phyloP scores from a whole-genome alignment of 768 basidiomycete species.

The Tulasnella sp. region DNA sequence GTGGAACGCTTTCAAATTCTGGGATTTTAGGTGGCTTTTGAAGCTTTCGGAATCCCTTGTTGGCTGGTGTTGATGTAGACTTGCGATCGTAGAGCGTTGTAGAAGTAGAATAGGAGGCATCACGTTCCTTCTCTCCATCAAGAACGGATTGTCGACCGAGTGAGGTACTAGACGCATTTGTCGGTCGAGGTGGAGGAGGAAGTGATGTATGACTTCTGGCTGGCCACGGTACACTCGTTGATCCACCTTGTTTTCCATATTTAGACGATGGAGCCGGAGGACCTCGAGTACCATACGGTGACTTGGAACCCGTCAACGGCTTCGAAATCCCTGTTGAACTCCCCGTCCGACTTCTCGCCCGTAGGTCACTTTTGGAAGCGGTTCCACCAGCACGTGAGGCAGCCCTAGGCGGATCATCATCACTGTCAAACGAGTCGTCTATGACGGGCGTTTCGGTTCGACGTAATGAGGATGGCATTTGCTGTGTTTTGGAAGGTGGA shows the following conservation, averaged over 20 bases:
- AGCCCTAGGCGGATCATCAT: no score
- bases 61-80: no score
- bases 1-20: constrained; percentile 33
- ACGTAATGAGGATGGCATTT: background rate
- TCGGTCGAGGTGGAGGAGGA: constrained; percentile 21
- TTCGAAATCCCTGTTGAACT: no score
- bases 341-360: no score
- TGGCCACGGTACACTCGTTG: background rate
- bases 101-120: no score
- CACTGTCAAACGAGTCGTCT: background rate
- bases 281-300: no score
- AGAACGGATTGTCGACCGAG: constrained; percentile 55
- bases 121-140: constrained; percentile 27
- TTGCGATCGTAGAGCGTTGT: no score
- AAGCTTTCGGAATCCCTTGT: constrained; percentile 12
- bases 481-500: no score
- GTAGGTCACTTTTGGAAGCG: no score
- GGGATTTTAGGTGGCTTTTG: constrained; percentile 11
- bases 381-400: no score
- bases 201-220: constrained; percentile 23
- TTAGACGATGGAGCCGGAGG: constrained; percentile 30
- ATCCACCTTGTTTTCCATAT: constrained; percentile 21
- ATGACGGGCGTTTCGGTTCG: background rate
- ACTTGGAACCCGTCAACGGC: no score
- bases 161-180: constrained; percentile 51